phyloP scores from a whole-genome alignment of 805 yeast species.

The Lipomyces anomalus region DNA sequence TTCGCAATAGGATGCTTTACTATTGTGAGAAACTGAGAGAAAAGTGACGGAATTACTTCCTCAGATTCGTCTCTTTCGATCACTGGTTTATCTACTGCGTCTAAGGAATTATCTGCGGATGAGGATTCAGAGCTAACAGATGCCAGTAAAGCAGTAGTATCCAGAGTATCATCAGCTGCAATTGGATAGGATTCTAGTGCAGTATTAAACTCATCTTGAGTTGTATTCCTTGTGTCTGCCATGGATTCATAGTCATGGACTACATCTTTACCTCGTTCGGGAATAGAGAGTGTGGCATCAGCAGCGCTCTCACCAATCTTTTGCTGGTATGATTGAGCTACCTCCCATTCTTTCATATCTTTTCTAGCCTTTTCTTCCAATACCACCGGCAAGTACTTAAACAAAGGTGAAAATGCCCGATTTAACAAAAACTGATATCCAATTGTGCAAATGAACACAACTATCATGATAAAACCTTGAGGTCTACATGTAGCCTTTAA shows the following conservation, averaged over 20 bases:
- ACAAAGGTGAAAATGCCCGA: constrained; percentile 36
- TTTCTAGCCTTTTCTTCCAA: constrained; percentile 12
- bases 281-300: neutral
- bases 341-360: constrained; percentile 8
- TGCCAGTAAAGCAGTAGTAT: neutral
- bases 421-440: constrained; percentile 52
- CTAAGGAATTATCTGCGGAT: neutral
- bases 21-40: neutral
- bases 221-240: neutral
- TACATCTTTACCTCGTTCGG: neutral
- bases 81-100: neutral
- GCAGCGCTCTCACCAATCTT: neutral
- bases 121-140: neutral
- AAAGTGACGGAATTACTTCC: neutral
- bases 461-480: constrained; percentile 50
- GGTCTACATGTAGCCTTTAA: constrained; percentile 41
- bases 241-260: neutral
- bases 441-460: constrained; percentile 49
- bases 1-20: neutral
- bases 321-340: neutral
- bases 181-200: neutral
- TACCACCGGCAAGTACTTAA: constrained; percentile 38
- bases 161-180: neutral
- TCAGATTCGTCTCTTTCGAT: neutral
- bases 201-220: constrained; percentile 1